Conservation (phyloP, 306 rosid species). For the Acacia acuminata region DNA sequence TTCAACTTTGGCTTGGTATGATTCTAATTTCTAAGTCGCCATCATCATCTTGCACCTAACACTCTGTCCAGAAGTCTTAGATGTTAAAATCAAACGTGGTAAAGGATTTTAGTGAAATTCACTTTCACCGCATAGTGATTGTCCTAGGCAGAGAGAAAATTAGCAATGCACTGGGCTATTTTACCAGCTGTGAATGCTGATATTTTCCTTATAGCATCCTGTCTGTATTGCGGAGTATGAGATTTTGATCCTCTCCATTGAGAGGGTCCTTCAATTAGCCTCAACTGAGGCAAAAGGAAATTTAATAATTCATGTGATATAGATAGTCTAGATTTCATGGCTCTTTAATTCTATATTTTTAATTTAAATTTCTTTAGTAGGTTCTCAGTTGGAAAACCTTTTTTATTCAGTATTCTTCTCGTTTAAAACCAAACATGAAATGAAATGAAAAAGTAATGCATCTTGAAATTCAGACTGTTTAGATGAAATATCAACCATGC, state of each 20-base stretch:
- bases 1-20: neutral
- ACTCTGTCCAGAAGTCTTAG: neutral
- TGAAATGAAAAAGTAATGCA: neutral
- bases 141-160: neutral
- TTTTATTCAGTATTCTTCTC: neutral
- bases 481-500: neutral
- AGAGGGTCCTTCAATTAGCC: neutral
- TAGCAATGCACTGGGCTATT: neutral
- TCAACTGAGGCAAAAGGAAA: neutral
- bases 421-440: neutral
- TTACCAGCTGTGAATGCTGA: neutral
- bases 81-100: neutral
- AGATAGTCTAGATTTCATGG: neutral
- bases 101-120: neutral
- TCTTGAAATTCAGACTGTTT: neutral
- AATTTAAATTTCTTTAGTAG: neutral
- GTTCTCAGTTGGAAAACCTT: neutral
- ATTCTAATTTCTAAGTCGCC: neutral
- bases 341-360: neutral
- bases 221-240: neutral
- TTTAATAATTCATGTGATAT: neutral
- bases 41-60: neutral
- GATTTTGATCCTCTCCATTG: neutral
- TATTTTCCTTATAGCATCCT: neutral
- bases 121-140: neutral